These are phyloP conservation scores for Aspergillus asperescens DNA, from an alignment of 495 filamentous ascomycete species.

Conservation along the genomic window DNA sequence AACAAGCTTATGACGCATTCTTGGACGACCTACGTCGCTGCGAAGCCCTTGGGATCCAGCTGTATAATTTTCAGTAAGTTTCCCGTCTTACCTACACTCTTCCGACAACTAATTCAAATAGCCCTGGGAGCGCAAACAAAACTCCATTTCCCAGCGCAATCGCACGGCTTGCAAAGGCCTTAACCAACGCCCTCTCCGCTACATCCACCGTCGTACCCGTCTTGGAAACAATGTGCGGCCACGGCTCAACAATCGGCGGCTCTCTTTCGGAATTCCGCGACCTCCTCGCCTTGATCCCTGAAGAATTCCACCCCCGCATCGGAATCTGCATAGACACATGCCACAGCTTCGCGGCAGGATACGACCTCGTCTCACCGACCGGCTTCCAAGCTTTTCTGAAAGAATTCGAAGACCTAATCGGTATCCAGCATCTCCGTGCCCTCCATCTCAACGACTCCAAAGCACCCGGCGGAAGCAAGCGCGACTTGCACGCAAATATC, in stretches of 20 bases:
- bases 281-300: constrained; percentile 64
- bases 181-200: constrained; percentile 73
- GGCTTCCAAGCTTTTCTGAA: constrained; percentile 67
- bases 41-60: constrained; percentile 75
- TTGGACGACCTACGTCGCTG: constrained; percentile 85
- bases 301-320: constrained; percentile 73
- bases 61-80: constrained; percentile 90
- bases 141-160: constrained; percentile 63
- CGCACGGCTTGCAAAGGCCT: constrained; percentile 64
- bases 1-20: constrained; percentile 83
- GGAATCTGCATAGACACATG: constrained; percentile 97
- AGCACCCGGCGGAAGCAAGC: constrained; percentile 67
- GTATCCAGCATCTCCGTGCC: constrained; percentile 71
- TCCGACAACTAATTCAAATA: constrained; percentile 18
- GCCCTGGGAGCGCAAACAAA: constrained; percentile 72
- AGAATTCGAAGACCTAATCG: constrained; percentile 75
- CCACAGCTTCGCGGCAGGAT: constrained; percentile 89
- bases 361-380: constrained; percentile 73
- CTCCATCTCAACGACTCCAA: constrained; percentile 94
- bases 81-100: neutral
- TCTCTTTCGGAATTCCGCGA: constrained; percentile 79
- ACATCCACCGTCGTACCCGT: constrained; percentile 74
- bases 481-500: constrained; percentile 91
- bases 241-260: constrained; percentile 79
- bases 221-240: constrained; percentile 92